phyloP scores from a whole-genome alignment of 345 rosid species.

The Camelina laxa region DNA sequence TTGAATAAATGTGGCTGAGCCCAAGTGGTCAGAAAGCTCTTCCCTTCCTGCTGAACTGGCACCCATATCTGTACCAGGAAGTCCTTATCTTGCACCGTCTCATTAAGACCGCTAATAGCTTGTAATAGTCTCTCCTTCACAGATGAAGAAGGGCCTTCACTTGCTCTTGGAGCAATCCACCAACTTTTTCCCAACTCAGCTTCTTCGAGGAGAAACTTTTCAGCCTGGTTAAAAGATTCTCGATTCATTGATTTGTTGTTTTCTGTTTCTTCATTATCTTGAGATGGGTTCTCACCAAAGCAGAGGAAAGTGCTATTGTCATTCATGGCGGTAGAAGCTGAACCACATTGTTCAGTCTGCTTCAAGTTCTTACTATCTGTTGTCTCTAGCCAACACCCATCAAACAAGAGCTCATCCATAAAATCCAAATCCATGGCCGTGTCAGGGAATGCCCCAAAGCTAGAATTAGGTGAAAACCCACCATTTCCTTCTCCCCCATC shows the following conservation, averaged over 20 bases:
- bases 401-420: constrained; percentile 82
- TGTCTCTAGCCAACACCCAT: constrained; percentile 84
- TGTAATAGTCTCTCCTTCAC: constrained; percentile 64
- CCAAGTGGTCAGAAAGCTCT: constrained; percentile 69
- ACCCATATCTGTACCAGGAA: constrained; percentile 89
- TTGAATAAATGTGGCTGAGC: constrained; percentile 72
- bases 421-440: constrained; percentile 83
- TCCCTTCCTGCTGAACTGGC: constrained; percentile 69
- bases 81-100: constrained; percentile 58
- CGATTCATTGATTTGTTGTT: constrained; percentile 37
- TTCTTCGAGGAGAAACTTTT: constrained; percentile 47
- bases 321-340: constrained; percentile 40
- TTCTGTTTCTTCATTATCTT: constrained; percentile 42
- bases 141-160: constrained; percentile 46
- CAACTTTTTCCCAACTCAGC: constrained; percentile 55
- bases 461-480: constrained; percentile 51
- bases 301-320: constrained; percentile 40
- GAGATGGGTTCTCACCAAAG: constrained; percentile 41
- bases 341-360: constrained; percentile 47
- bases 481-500: constrained; percentile 42
- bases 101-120: constrained; percentile 60
- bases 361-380: constrained; percentile 50
- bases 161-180: constrained; percentile 71
- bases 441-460: constrained; percentile 52
- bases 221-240: constrained; percentile 29